Conservation (phyloP, 805 yeast genomes). For the Candida nitratophila region DNA sequence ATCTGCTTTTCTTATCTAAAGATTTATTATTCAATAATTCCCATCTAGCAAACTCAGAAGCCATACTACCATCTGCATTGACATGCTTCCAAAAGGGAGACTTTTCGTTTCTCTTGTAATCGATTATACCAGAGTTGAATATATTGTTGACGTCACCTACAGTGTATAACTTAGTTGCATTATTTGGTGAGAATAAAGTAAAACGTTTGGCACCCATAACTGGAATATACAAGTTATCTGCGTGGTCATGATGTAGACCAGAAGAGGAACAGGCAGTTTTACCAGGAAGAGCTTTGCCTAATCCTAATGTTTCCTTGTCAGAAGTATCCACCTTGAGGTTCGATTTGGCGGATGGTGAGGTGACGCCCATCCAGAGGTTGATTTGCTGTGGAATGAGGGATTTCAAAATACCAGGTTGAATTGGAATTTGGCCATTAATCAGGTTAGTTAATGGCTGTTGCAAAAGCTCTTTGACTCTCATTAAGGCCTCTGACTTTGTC, state of each 20-base stretch:
- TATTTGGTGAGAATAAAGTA: conserved; percentile 59
- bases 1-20: conserved; percentile 19
- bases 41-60: conserved; percentile 42
- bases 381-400: conserved; percentile 59
- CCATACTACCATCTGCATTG: conserved; percentile 55
- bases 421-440: conserved; percentile 26
- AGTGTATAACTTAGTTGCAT: conserved; percentile 51
- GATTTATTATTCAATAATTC: conserved; percentile 16
- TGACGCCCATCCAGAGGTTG: conserved; percentile 64
- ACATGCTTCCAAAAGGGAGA: conserved; percentile 61
- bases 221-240: conserved; percentile 65
- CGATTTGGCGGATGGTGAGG: conserved; percentile 7
- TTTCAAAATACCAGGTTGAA: conserved; percentile 34
- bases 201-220: conserved; percentile 57
- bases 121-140: conserved; percentile 59
- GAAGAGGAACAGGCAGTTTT: conserved; percentile 52
- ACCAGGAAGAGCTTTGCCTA: conserved; percentile 53
- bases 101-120: conserved; percentile 43
- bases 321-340: conserved; percentile 7
- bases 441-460: conserved; percentile 57
- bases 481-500: conserved; percentile 26
- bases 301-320: conserved; percentile 24
- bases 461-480: conserved; percentile 41
- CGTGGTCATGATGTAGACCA: conserved; percentile 77
- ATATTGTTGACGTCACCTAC: conserved; percentile 53